Evolutionary conservation across 2,329 filamentous ascomycete genomes (phyloP).

Genomic region (Talaromyces atroroseus): DNA sequence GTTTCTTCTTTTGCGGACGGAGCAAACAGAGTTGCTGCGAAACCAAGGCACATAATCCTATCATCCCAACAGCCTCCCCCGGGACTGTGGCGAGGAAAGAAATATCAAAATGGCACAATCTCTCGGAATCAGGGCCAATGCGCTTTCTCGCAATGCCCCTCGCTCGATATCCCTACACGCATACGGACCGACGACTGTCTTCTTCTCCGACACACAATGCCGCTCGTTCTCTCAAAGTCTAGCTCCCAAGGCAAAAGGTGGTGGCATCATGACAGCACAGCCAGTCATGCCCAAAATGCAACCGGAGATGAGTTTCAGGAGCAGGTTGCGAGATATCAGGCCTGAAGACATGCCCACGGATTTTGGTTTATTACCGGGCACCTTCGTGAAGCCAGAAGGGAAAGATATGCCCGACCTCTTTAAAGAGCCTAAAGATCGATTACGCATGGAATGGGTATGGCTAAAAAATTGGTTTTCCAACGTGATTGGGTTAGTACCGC

Average conservation of each 20-base stretch:
- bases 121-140: neutral
- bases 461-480: slow-evolving; percentile 31
- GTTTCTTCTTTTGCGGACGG: neutral
- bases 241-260: slow-evolving; percentile 18
- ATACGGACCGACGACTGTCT: slow-evolving; percentile 9
- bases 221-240: slow-evolving; percentile 32
- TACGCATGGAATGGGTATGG: slow-evolving; percentile 37
- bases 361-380: slow-evolving; percentile 42
- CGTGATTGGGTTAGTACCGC: slow-evolving; percentile 28
- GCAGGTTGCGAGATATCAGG: slow-evolving; percentile 27
- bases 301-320: slow-evolving; percentile 36
- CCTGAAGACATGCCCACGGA: slow-evolving; percentile 36
- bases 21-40: neutral
- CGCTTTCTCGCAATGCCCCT: neutral
- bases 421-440: slow-evolving; percentile 28
- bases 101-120: slow-evolving; percentile 5
- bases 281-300: slow-evolving; percentile 24
- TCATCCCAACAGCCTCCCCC: slow-evolving; percentile 1
- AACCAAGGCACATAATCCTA: neutral
- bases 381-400: slow-evolving; percentile 35
- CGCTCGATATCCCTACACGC: neutral
- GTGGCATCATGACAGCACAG: slow-evolving; percentile 16
- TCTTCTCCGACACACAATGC: slow-evolving; percentile 18
- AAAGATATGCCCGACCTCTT: slow-evolving; percentile 38
- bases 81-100: neutral